Evolutionary conservation across 495 filamentous ascomycete species (phyloP).

Genomic region (Podospora appendiculata): DNA sequence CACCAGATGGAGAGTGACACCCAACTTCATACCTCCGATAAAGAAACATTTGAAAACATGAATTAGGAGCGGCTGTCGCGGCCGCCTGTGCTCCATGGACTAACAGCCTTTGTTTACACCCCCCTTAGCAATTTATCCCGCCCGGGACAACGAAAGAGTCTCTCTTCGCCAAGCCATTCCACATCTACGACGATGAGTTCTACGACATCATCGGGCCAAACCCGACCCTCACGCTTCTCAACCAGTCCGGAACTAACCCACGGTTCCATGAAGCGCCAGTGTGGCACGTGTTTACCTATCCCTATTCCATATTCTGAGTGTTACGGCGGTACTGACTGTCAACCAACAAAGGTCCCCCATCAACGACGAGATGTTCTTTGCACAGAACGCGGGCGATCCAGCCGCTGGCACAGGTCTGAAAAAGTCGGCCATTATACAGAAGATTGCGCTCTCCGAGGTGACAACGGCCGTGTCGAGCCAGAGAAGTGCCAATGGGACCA

Average conservation of each 20-base stretch:
- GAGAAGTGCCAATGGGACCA: constrained; percentile 33
- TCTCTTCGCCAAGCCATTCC: constrained; percentile 30
- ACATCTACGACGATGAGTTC: constrained; percentile 36
- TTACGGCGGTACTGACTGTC: no score
- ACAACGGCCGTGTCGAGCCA: constrained; percentile 25
- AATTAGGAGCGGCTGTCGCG: no score
- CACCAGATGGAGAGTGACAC: background rate
- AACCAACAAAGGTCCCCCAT: constrained; percentile 21
- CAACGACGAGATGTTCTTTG: constrained; percentile 45
- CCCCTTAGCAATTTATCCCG: constrained; percentile 25
- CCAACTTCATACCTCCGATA: no score
- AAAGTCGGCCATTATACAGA: constrained; percentile 41
- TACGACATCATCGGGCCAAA: constrained; percentile 31
- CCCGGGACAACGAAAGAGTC: constrained; percentile 23
- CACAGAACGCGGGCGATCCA: constrained; percentile 36
- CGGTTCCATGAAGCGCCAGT: constrained; percentile 43
- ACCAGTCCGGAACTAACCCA: constrained; percentile 25
- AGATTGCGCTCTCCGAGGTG: constrained; percentile 35
- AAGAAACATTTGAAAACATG: no score
- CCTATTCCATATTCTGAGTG: no score
- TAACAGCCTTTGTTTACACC: background rate
- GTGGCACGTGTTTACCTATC: constrained; percentile 24
- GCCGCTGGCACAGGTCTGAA: constrained; percentile 38
- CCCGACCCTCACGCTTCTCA: constrained; percentile 34
- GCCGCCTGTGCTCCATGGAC: background rate